Conservation (phyloP, 164 flowering plant genomes). For the Stephania japonica region DNA sequence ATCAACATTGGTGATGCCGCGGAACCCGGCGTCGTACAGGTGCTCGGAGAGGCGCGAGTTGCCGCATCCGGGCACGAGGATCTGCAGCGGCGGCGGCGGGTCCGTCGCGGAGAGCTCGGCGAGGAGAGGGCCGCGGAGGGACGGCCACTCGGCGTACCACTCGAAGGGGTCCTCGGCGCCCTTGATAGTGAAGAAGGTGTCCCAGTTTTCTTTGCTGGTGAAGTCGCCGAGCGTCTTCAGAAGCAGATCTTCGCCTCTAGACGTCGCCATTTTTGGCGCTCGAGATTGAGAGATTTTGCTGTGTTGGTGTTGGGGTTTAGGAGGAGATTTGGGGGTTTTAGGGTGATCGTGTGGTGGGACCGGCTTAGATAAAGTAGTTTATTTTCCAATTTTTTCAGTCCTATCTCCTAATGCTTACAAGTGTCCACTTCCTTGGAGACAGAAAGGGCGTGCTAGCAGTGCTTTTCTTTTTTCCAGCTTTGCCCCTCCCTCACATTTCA, state of each 20-base stretch:
- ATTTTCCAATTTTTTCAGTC: too few species aligned
- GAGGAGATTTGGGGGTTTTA: not conserved
- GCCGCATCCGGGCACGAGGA: conserved; percentile 92
- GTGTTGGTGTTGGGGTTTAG: not conserved
- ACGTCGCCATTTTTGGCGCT: not conserved
- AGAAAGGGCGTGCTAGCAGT: too few species aligned
- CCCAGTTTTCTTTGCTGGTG: conserved; percentile 96
- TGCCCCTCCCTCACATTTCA: too few species aligned
- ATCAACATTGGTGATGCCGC: conserved; percentile 64
- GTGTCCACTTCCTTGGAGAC: too few species aligned
- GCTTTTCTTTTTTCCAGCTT: too few species aligned
- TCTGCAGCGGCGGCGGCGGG: conserved; percentile 22
- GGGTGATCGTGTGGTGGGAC: too few species aligned
- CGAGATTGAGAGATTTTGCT: not conserved
- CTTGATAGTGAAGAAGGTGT: conserved; percentile 71
- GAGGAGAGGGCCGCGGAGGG: conserved; percentile 46
- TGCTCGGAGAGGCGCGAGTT: conserved; percentile 79
- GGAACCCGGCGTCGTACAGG: conserved; percentile 75
- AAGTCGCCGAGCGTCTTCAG: conserved; percentile 71
- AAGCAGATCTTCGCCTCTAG: conserved; percentile 25
- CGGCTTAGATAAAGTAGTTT: too few species aligned
- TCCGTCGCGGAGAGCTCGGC: conserved; percentile 28
- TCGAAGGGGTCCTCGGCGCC: conserved; percentile 72
- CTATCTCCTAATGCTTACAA: too few species aligned
- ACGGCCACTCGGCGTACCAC: conserved; percentile 94